Percentiles rank a stretch among this genome's conserved stretches.
phyloP scores from a whole-genome alignment of 441 rosid genomes.

The Adansonia grandidieri region DNA sequence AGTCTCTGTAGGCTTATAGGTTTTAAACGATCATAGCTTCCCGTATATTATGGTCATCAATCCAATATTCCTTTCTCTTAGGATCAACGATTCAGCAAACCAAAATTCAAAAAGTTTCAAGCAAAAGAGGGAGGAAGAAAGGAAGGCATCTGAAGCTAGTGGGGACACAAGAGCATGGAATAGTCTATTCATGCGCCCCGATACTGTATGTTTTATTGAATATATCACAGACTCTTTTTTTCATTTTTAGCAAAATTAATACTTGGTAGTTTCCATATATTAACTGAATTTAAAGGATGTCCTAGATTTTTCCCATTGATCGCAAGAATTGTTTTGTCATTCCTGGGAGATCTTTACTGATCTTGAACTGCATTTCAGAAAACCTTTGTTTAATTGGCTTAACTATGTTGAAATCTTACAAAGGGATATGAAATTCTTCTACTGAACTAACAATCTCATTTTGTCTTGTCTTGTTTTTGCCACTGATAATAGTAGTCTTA shows the following conservation, averaged over 20 bases:
- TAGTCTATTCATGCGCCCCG: slow-evolving; percentile 86
- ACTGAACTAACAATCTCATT: slow-evolving; percentile 2
- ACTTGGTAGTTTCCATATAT: background rate
- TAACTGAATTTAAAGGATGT: slow-evolving; percentile 1
- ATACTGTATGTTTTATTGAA: slow-evolving; percentile 58
- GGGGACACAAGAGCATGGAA: slow-evolving; percentile 94
- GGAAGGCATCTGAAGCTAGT: slow-evolving; percentile 85
- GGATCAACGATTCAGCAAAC: slow-evolving; percentile 35
- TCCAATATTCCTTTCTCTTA: slow-evolving; percentile 31
- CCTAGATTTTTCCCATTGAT: background rate
- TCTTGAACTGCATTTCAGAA: background rate
- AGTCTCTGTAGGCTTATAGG: slow-evolving; percentile 12
- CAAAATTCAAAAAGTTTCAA: slow-evolving; percentile 70
- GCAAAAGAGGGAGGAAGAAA: slow-evolving; percentile 75
- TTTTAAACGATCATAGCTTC: slow-evolving; percentile 13
- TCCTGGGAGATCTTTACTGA: background rate
- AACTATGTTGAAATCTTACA: background rate
- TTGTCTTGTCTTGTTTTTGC: background rate
- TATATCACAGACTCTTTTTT: background rate
- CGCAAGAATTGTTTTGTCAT: background rate
- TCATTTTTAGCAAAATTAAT: background rate
- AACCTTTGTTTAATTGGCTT: background rate
- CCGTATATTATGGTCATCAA: slow-evolving; percentile 18
- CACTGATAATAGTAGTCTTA: background rate
- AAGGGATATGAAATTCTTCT: slow-evolving; percentile 23